Evolutionary conservation across 2,329 filamentous ascomycete species (phyloP), one percentile per base, ranked within the genome.

Genomic region (Calonectria hawksworthii): DNA sequence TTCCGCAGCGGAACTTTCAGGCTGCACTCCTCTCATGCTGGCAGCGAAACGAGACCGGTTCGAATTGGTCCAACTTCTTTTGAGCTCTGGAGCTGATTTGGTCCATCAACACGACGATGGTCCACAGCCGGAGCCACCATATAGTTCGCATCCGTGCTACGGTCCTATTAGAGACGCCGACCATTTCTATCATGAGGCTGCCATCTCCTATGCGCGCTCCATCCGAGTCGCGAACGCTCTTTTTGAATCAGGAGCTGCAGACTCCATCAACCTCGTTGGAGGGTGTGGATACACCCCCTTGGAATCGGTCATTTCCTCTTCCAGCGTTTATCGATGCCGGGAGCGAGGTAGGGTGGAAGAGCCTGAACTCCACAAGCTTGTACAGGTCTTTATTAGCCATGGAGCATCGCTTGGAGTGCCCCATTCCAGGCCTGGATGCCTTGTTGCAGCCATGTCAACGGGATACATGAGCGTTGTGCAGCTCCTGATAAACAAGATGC

Each of bases 381-480:
- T 52, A 10, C 14, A 36, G 7, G 3, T 59, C 1, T 50, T 59
- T 10, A 18, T 72, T 13, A 13, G 34, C 4, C 38, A 51, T 13
- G 61, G 61, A 21, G 69, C 69, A 2, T 54, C 32, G 13, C 32
- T 28, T 1, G 23, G 50, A 23, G 11, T 32, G 28, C 16, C 9
- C 14, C 52, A 32, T 32, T 11, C 3, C 8, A 10, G 50, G 1
- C 30, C 14, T 3, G 56, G 68, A 13, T 59, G 26, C 21, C 26
- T 72, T 8, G 14, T 47, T 34, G 51, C n/a, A 3, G 69, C 69
- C 9, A 30, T 72, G 14, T 61, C 68, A 21, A 73, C 74, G 2
- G 63, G 28, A 2, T 70, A 74, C 47, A 32, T 64, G 8, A 70
- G 63, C 23, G 52, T 74, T 32, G 32, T 51, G 34, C n/a, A 64